Evolutionary conservation across 352 stramenopile species (phyloP).

Genomic region (Pilasporangium apinafurcum): DNA sequence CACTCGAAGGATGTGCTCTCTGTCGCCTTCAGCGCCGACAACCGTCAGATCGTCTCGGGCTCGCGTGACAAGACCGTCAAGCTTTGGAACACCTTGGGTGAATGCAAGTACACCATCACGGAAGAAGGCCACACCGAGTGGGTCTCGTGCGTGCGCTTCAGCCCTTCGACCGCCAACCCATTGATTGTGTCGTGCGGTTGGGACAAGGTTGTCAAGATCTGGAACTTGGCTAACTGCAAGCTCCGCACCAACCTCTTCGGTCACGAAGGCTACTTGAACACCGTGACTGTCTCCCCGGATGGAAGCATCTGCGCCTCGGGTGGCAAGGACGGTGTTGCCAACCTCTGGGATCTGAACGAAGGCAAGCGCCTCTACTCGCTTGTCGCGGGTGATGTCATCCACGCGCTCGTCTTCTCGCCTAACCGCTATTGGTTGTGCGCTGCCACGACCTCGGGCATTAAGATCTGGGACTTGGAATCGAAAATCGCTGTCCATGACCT

Average conservation of each 20-base stretch:
- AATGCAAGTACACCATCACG: conserved; percentile 99
- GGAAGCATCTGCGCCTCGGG: conserved; percentile 98
- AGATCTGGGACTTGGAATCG: conserved; percentile 99
- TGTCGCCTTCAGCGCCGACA: conserved; percentile 98
- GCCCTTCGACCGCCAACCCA: conserved; percentile 92
- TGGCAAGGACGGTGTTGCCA: conserved; percentile 99
- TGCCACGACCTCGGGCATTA: conserved; percentile 98
- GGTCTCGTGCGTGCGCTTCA: conserved; percentile 99
- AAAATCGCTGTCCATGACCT: conserved; percentile 99
- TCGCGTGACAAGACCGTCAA: conserved; percentile 99
- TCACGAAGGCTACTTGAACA: conserved; percentile 99
- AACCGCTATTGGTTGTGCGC: conserved; percentile 99
- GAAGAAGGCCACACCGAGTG: conserved; percentile 99
- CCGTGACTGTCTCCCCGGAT: conserved; percentile 99
- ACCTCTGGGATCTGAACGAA: conserved; percentile 99
- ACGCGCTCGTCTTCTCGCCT: conserved; percentile 98
- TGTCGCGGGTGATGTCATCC: conserved; percentile 96
- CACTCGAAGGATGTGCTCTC: conserved; percentile 99
- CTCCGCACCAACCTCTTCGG: conserved; percentile 99
- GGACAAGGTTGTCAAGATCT: conserved; percentile 99
- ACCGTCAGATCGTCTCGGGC: conserved; percentile 99
- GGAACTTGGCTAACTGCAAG: conserved; percentile 99
- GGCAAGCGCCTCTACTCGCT: conserved; percentile 99
- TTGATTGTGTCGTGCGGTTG: conserved; percentile 99
- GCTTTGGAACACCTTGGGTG: conserved; percentile 99